Evolutionary conservation across 192 early-diverging fungal species (phyloP).

Genomic region (Hyaloraphidium curvatum): DNA sequence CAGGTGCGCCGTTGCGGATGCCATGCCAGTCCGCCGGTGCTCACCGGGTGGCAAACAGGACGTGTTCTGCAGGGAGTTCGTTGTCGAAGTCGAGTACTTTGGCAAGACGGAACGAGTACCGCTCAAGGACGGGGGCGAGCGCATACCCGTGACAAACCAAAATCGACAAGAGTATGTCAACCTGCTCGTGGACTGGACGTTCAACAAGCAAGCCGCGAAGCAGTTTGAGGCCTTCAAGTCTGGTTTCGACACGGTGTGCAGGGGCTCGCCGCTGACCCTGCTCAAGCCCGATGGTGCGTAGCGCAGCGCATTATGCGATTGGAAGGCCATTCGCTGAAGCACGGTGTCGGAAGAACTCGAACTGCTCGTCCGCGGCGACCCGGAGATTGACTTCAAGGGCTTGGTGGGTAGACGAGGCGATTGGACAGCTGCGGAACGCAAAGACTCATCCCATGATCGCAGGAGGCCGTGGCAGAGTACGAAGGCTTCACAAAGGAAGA

Average conservation of each 20-base stretch:
- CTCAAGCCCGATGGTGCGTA: constrained; percentile 41
- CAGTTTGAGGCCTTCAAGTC: constrained; percentile 63
- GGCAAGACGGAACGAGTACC: constrained; percentile 41
- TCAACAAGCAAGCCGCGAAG: constrained; percentile 43
- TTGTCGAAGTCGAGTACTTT: constrained; percentile 43
- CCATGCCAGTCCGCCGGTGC: too few species aligned
- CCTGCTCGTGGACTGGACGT: constrained; percentile 55
- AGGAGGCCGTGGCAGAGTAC: constrained; percentile 31
- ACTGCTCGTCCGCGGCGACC: constrained; percentile 67
- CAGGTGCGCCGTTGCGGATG: too few species aligned
- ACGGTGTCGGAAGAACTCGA: constrained; percentile 62
- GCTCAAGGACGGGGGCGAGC: constrained; percentile 41
- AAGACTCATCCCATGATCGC: too few species aligned
- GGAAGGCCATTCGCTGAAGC: constrained; percentile 2
- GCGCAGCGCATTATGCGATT: constrained; percentile 24
- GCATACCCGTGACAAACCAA: constrained; percentile 39
- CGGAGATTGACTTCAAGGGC: constrained; percentile 63
- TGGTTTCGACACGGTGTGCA: constrained; percentile 69
- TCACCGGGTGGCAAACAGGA: constrained; percentile 54
- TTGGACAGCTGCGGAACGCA: constrained; percentile 67
- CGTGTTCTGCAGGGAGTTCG: constrained; percentile 62
- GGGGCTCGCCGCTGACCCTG: constrained; percentile 21
- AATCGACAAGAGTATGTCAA: constrained; percentile 69
- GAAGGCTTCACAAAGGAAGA: constrained; percentile 10
- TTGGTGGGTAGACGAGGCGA: constrained; percentile 51